A percentile compares a stretch with the other conserved stretches of the same genome.
These are phyloP conservation scores for Zygosaccharomyces siamensis DNA, from an alignment of 805 yeast genomes.

Conservation along the genomic window DNA sequence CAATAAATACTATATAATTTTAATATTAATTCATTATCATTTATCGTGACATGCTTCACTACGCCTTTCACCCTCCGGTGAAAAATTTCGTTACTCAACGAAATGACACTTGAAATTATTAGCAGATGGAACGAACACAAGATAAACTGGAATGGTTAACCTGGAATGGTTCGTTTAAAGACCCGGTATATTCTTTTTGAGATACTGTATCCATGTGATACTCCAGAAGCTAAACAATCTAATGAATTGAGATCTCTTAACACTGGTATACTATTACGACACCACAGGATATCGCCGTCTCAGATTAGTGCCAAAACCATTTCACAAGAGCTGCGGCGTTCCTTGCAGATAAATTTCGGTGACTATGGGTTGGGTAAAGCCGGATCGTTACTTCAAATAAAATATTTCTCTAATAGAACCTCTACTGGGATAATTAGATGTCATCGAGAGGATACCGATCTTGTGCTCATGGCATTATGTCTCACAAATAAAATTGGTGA, in stretches of 20 bases:
- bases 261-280: conserved; percentile 35
- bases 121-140: too few relatives aligned
- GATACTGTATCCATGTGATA: conserved; percentile 55
- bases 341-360: conserved; percentile 65
- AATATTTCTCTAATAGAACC: conserved; percentile 77
- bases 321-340: conserved; percentile 48
- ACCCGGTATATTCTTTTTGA: conserved; percentile 82
- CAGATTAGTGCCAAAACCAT: conserved; percentile 47
- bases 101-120: too few relatives aligned
- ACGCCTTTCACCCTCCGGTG: neutral
- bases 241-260: conserved; percentile 1
- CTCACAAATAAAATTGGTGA: conserved; percentile 50
- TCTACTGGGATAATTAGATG: conserved; percentile 82
- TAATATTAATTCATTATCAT: neutral
- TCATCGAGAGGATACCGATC: conserved; percentile 55
- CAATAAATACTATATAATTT: conserved; percentile 1
- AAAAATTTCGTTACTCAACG: neutral
- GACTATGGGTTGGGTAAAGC: conserved; percentile 69
- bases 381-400: conserved; percentile 55
- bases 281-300: conserved; percentile 50
- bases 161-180: conserved; percentile 77
- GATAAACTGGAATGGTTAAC: neutral
- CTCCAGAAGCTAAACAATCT: conserved; percentile 6
- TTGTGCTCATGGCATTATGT: conserved; percentile 63
- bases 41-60: neutral